phyloP scores from a whole-genome alignment of 768 basidiomycete species.

The Solioccasus polychromus region DNA sequence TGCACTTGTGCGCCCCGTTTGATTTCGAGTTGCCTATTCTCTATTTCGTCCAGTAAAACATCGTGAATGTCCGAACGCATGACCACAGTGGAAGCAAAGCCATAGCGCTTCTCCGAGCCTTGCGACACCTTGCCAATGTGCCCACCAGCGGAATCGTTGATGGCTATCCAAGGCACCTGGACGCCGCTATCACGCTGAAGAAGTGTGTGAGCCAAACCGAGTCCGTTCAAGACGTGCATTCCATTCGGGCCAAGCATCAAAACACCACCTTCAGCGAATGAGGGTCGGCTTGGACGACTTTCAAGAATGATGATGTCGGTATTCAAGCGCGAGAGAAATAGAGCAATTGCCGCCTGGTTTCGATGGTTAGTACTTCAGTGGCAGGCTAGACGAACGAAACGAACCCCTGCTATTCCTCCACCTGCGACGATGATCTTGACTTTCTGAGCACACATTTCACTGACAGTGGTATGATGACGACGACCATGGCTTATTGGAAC shows the following conservation, averaged over 20 bases:
- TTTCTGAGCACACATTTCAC: conserved; percentile 16
- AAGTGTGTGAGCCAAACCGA: conserved; percentile 23
- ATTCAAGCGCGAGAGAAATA: conserved; percentile 26
- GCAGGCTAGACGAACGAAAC: too few relatives aligned
- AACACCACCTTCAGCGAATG: conserved; percentile 22
- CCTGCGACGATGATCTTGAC: conserved; percentile 27
- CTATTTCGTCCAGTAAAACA: conserved; percentile 28
- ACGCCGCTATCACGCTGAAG: conserved; percentile 21
- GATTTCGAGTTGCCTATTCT: conserved; percentile 16
- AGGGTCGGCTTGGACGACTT: conserved; percentile 16
- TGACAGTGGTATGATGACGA: neutral
- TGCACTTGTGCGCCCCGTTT: conserved; percentile 24
- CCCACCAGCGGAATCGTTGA: conserved; percentile 22
- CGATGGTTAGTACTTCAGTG: too few relatives aligned
- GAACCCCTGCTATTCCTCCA: conserved; percentile 28
- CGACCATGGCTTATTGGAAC: neutral
- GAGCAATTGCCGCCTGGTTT: conserved; percentile 19
- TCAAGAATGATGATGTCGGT: conserved; percentile 22
- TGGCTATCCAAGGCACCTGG: conserved; percentile 17
- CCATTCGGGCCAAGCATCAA: conserved; percentile 30
- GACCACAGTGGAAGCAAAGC: conserved; percentile 25
- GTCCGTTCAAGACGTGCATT: conserved; percentile 27
- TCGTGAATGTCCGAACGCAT: conserved; percentile 32
- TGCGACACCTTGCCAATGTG: conserved; percentile 23
- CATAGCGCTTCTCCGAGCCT: conserved; percentile 26